Conservation (phyloP, 1,139 yeast species). For the Candida gigantensis region DNA sequence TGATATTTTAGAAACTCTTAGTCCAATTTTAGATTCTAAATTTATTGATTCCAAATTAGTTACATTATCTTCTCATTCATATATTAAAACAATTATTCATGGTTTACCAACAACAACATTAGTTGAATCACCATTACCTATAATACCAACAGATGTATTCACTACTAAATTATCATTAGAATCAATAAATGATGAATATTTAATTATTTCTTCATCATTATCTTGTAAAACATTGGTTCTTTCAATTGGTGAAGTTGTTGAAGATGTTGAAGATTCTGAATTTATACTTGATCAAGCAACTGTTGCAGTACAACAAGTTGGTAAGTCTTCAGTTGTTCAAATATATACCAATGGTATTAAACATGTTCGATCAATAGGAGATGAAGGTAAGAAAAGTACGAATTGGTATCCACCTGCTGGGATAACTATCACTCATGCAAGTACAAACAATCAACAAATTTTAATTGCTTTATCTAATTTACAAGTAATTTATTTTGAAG, state of each 20-base stretch:
- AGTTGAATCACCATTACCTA: conserved; percentile 73
- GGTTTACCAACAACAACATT: conserved; percentile 63
- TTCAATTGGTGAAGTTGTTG: conserved; percentile 77
- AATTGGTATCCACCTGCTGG: conserved; percentile 92
- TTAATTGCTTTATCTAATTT: conserved; percentile 70
- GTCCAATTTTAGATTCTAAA: conserved; percentile 59
- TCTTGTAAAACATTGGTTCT: conserved; percentile 65
- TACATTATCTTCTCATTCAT: conserved; percentile 36
- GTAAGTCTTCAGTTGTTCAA: conserved; percentile 65
- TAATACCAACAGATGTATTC: conserved; percentile 59
- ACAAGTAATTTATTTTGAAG: conserved; percentile 81
- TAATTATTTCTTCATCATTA: conserved; percentile 66
- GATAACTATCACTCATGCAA: conserved; percentile 57
- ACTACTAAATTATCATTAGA: conserved; percentile 50
- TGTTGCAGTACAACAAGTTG: conserved; percentile 70
- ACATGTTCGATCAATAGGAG: conserved; percentile 50
- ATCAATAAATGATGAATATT: conserved; percentile 59
- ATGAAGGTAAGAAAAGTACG: conserved; percentile 26
- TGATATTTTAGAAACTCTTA: conserved; percentile 52
- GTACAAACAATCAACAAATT: conserved; percentile 69
- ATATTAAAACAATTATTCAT: conserved; percentile 54
- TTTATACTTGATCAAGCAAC: conserved; percentile 61
- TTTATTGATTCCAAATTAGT: conserved; percentile 32
- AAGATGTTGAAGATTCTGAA: conserved; percentile 70
- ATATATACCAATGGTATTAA: conserved; percentile 73